phyloP scores from a whole-genome alignment of 1,139 yeast species.

The Candida frijolesensis region DNA sequence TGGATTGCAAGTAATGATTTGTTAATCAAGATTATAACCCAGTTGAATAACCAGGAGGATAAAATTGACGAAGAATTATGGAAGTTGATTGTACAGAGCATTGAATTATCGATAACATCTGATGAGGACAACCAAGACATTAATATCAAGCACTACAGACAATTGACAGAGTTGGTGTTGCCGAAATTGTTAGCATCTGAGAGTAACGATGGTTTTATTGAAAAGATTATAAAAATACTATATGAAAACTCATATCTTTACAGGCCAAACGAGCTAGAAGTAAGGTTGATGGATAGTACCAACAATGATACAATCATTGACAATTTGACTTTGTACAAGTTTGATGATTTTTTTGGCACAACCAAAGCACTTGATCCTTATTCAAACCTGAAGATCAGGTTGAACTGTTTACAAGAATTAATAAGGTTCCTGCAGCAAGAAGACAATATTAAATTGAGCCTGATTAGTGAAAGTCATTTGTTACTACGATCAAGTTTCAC shows the following conservation, averaged over 20 bases:
- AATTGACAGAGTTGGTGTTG: slow-evolving; percentile 44
- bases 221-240: slow-evolving; percentile 41
- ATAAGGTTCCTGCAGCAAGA: slow-evolving; percentile 24
- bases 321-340: slow-evolving; percentile 26
- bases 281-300: slow-evolving; percentile 15
- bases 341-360: slow-evolving; percentile 34
- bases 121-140: slow-evolving; percentile 45
- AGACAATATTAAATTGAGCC: slow-evolving; percentile 18
- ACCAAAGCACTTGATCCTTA: slow-evolving; percentile 28
- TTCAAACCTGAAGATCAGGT: slow-evolving; percentile 29
- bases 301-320: slow-evolving; percentile 14
- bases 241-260: slow-evolving; percentile 40
- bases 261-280: slow-evolving; percentile 33
- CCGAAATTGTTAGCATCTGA: slow-evolving; percentile 28
- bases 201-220: slow-evolving; percentile 31
- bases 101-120: slow-evolving; percentile 39
- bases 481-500: slow-evolving; percentile 34
- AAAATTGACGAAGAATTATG: slow-evolving; percentile 39
- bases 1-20: slow-evolving; percentile 48
- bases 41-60: slow-evolving; percentile 19
- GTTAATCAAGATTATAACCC: slow-evolving; percentile 25
- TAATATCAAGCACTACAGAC: slow-evolving; percentile 50
- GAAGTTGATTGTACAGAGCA: slow-evolving; percentile 44
- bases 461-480: slow-evolving; percentile 25
- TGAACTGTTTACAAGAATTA: slow-evolving; percentile 36